Evolutionary conservation across 371 early-diverging fungal species (phyloP), one percentile per base, ranked within the genome.

Genomic region (Cokeromyces recurvatus): DNA sequence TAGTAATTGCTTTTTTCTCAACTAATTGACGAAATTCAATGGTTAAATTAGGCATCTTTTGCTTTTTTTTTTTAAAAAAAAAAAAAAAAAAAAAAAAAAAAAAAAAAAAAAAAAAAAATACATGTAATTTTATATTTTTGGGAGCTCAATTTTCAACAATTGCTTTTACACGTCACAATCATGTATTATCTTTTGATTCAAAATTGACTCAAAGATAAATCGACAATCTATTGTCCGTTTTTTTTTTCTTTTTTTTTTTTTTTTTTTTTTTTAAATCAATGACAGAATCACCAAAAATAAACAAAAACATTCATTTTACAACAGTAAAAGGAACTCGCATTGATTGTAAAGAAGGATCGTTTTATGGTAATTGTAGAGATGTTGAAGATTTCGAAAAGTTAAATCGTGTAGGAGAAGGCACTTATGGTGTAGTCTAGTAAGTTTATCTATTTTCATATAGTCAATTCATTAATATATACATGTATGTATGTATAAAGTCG

Each of bases 361-460:
- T 74, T 39, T 74, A 59, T 44, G 87, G 87, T 4, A 61, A 66
- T 25, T 85, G 84, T 43, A 67, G 80, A 22, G 69, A 79, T 38
- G 82, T 85, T 0, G 82, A 85, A 16, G 79, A 81, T 29, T 87
- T 81, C 54, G 71, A 84, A 44, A 82, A 83, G 51, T 48, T 85
- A n/a, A 78, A 79, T 57, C 71, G 82, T 45, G 73, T 87, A 3
- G 88, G 88, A 36, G 85, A 87, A 57, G 90, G 90, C 46, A 90
- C 90, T 15, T 90, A 89, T 60, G 95, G 94, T n/a, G 82, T 91
- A 17, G 94, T 94, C 6, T 93, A 84, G 82, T 81, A 76, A 62
- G 78, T 64, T 32, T 32, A 38, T 17, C 36, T 17, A 21, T 37
- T 24, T 25, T 42, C 43, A 36, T 35, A 17, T 44, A 40, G 39